Percentiles rank a stretch among this genome's conserved stretches.
Conservation (phyloP, 768 basidiomycete genomes). For the Russula sp. region DNA sequence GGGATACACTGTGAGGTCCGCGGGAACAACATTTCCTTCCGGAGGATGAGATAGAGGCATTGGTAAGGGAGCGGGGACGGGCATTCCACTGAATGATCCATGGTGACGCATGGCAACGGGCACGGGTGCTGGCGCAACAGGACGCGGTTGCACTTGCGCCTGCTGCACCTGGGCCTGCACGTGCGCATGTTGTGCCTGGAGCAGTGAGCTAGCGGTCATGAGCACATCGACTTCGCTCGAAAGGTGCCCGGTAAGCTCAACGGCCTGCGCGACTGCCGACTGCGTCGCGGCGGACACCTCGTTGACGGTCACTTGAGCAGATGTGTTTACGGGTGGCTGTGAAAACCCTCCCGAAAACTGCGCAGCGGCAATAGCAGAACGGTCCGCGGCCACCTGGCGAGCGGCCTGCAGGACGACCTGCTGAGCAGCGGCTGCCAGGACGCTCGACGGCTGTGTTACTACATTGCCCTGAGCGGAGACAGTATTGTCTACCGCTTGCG, state of each 20-base stretch:
- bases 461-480: slow-evolving; percentile 42
- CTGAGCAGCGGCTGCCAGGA: slow-evolving; percentile 67
- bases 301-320: slow-evolving; percentile 43
- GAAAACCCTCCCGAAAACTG: slow-evolving; percentile 37
- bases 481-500: slow-evolving; percentile 67
- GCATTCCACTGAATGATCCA: slow-evolving; percentile 25
- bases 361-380: slow-evolving; percentile 35
- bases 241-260: slow-evolving; percentile 62
- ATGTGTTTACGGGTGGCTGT: slow-evolving; percentile 27
- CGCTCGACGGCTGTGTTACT: slow-evolving; percentile 41
- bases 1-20: slow-evolving; percentile 14
- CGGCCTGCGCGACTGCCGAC: slow-evolving; percentile 75
- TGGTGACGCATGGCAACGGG: slow-evolving; percentile 31
- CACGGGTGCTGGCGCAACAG: slow-evolving; percentile 24
- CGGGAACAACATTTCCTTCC: slow-evolving; percentile 11
- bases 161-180: slow-evolving; percentile 22
- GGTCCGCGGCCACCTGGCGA: slow-evolving; percentile 48
- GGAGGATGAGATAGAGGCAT: slow-evolving; percentile 5
- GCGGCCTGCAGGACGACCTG: slow-evolving; percentile 77
- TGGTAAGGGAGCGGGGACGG: slow-evolving; percentile 4
- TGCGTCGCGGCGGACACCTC: slow-evolving; percentile 58
- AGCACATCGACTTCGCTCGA: slow-evolving; percentile 79
- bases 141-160: neutral
- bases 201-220: slow-evolving; percentile 54
- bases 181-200: slow-evolving; percentile 37